Base-by-base conservation (phyloP, 352 stramenopile genomes). In the Globisporangium carolinianum region DNA sequence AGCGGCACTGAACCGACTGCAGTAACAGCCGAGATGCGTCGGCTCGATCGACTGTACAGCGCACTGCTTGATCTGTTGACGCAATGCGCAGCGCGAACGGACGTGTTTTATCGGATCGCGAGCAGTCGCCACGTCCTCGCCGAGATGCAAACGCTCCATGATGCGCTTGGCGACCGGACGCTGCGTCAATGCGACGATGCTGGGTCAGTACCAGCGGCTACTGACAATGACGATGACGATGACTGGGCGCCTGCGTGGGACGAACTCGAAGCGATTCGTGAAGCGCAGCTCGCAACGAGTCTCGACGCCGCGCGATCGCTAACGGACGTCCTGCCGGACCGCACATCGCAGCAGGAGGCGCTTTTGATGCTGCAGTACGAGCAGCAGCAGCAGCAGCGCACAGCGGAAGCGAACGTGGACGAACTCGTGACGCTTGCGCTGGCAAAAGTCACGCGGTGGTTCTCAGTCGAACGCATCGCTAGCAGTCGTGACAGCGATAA, bases 51-150 rank as follows among this genome's bases (percentile, higher is more conserved):
- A 32, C 24, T 47, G 36, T 47, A 47, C 10, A 55, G 57, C 38
- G 43, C 38, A 11, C 48, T 53, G 32, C 24, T 53, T 9, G 12
- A 5, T 6, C 12, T 53, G 48, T 32, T 53, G 48, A 8, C 38
- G 48, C 48, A 53, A 9, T 12, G 24, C 7, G 5, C 48, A 12
- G 9, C 9, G 6, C 15, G 24, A 4, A 17, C 48, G 4, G 42
- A 39, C 48, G 15, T 53, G 10, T 53, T 53, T 32, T 41, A 37
- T 39, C 48, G 48, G 18, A 42, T 53, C 24, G 48, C 48, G 6
- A 53, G 48, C 48, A 53, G 24, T 35, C 9, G 10, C 6, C 48
- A 42, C 48, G 24, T 41, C 17, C 48, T 53, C 9, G n/a, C 24
- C 24, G 48, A 53, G 37, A 6, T 53, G 18, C 18, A 42, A 11